Evolutionary conservation across 108 stramenopile species (phyloP).

Genomic region (Nitzschia sp.): DNA sequence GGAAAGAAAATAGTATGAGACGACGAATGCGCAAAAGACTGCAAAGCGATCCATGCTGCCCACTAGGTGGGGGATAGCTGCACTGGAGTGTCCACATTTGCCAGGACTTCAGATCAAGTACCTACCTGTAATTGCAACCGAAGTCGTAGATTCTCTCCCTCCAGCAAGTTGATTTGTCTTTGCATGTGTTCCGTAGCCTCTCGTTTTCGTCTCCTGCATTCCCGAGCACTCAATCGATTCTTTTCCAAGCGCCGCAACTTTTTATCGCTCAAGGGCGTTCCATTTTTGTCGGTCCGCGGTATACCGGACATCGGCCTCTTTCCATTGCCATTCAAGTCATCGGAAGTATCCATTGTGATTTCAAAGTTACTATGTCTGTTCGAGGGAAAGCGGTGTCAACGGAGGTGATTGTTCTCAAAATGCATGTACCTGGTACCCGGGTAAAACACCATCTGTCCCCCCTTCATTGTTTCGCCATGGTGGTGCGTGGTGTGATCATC

Average conservation of each 20-base stretch:
- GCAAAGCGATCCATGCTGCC: neutral
- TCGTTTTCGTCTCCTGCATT: conserved; percentile 82
- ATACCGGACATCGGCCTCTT: neutral
- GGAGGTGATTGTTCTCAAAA: too few relatives aligned
- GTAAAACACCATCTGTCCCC: too few relatives aligned
- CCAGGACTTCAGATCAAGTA: too few relatives aligned
- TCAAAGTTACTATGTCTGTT: too few relatives aligned
- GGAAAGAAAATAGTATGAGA: neutral
- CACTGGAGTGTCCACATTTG: too few relatives aligned
- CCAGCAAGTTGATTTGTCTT: conserved; percentile 78
- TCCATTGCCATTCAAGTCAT: conserved; percentile 4
- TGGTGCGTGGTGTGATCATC: too few relatives aligned
- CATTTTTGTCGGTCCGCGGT: conserved; percentile 34
- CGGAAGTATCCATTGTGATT: neutral
- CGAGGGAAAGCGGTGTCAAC: too few relatives aligned
- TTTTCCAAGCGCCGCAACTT: conserved; percentile 83
- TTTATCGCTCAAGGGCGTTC: conserved; percentile 65
- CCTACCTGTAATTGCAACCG: conserved; percentile 81
- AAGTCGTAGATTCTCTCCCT: conserved; percentile 89
- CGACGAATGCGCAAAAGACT: neutral
- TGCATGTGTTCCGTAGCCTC: conserved; percentile 83
- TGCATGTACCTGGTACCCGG: too few relatives aligned
- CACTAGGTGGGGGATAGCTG: too few relatives aligned
- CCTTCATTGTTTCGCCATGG: too few relatives aligned
- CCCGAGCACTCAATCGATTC: conserved; percentile 83